phyloP scores from a whole-genome alignment of 2,329 filamentous ascomycete species.

The Botrytis porri region DNA sequence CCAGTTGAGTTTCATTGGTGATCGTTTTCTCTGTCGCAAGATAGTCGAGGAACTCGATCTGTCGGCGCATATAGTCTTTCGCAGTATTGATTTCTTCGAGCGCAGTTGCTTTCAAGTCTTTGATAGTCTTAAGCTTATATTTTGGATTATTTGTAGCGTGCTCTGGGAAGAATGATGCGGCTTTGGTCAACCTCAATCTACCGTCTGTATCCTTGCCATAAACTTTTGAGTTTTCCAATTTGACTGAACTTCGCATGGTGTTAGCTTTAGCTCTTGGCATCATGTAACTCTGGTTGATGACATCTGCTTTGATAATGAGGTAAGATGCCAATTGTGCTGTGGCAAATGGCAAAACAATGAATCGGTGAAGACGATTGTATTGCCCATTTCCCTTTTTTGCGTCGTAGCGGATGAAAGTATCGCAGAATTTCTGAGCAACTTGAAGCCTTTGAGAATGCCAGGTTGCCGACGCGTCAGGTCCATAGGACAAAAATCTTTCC shows the following conservation, averaged over 20 bases:
- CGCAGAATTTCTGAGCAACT: constrained; percentile 3
- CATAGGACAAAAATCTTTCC: neutral
- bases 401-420: neutral
- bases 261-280: neutral
- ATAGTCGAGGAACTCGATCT: neutral
- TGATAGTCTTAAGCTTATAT: neutral
- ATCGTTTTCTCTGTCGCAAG: neutral
- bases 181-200: neutral
- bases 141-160: neutral
- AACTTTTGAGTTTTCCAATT: neutral
- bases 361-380: neutral
- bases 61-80: neutral
- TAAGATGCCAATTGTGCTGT: constrained; percentile 10
- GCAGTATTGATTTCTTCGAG: neutral
- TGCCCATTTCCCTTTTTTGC: neutral
- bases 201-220: neutral
- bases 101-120: neutral
- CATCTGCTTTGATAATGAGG: neutral
- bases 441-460: constrained; percentile 1
- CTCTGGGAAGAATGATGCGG: neutral
- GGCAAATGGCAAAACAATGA: neutral
- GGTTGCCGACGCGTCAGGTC: constrained; percentile 1
- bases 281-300: neutral
- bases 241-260: neutral
- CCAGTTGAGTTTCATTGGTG: neutral